These are phyloP conservation scores for Camellia sinensis DNA, from an alignment of 148 eudicot species.

Conservation along the genomic window DNA sequence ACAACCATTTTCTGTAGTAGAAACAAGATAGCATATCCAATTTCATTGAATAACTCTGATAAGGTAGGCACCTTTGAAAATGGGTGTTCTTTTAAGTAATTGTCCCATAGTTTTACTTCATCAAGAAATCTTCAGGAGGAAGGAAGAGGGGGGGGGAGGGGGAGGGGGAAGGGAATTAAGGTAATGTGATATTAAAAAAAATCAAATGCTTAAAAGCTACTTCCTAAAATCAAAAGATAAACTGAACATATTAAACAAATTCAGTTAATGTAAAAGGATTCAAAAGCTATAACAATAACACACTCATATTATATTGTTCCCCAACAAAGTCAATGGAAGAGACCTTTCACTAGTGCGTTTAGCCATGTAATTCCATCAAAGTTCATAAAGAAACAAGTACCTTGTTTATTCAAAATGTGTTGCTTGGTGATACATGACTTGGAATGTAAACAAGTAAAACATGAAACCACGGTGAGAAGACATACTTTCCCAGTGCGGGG, in stretches of 20 bases:
- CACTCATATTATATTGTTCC: neutral
- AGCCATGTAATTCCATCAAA: neutral
- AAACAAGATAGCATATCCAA: neutral
- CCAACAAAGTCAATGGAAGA: neutral
- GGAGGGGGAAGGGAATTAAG: neutral
- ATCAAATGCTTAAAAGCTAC: neutral
- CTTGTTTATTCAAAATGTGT: neutral
- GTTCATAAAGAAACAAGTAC: neutral
- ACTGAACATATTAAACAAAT: neutral
- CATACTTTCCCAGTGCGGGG: neutral
- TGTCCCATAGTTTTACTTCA: neutral
- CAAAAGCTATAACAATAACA: neutral
- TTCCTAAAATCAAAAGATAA: neutral
- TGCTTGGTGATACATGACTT: slow-evolving; percentile 1
- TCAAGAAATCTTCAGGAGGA: neutral
- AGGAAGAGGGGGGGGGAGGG: neutral
- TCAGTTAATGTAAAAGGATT: neutral
- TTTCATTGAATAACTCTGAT: neutral
- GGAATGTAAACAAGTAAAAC: neutral
- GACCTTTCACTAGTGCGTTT: neutral
- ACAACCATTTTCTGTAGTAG: neutral
- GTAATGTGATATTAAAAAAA: neutral
- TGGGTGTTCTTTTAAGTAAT: neutral
- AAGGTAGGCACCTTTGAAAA: neutral
- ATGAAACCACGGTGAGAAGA: slow-evolving; percentile 1